A percentile compares a stretch with the other conserved stretches of the same genome.
Evolutionary conservation across 2,329 filamentous ascomycete species (phyloP).

Genomic region (Penicillium olsonii): DNA sequence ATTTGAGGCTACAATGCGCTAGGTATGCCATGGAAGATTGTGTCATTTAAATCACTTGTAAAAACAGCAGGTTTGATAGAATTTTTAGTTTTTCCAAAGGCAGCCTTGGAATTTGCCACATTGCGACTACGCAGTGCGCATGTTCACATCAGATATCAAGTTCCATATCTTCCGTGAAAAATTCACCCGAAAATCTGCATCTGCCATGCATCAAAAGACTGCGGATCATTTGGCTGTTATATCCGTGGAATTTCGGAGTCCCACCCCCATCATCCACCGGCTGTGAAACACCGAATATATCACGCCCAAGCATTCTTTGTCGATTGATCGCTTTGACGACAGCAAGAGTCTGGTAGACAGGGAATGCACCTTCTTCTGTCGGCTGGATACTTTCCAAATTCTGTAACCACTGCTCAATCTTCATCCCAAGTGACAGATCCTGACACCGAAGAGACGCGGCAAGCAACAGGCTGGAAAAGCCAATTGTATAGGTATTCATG

Average conservation of each 20-base stretch:
- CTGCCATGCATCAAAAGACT: conserved; percentile 24
- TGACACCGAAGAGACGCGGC: conserved; percentile 25
- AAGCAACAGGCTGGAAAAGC: conserved; percentile 26
- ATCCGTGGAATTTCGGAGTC: conserved; percentile 22
- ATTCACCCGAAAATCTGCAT: conserved; percentile 2
- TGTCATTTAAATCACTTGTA: too few relatives aligned
- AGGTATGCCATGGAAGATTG: too few relatives aligned
- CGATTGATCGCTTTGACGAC: conserved; percentile 24
- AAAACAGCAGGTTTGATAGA: too few relatives aligned
- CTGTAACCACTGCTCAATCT: conserved; percentile 24
- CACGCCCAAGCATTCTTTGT: conserved; percentile 14
- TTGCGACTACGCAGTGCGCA: neutral
- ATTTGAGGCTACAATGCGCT: too few relatives aligned
- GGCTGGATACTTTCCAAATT: conserved; percentile 17
- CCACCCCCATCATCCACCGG: conserved; percentile 25
- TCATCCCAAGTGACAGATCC: conserved; percentile 4
- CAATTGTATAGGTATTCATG: conserved; percentile 28
- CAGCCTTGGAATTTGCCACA: too few relatives aligned
- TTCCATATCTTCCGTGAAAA: conserved; percentile 15
- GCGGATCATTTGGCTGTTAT: conserved; percentile 27
- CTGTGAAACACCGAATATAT: conserved; percentile 21
- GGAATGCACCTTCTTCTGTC: conserved; percentile 28
- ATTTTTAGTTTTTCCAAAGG: too few relatives aligned
- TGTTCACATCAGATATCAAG: conserved; percentile 1
- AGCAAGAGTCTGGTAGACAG: conserved; percentile 23